Evolutionary conservation across 257 asterid species (phyloP).

Genomic region (Plantago elongata): DNA sequence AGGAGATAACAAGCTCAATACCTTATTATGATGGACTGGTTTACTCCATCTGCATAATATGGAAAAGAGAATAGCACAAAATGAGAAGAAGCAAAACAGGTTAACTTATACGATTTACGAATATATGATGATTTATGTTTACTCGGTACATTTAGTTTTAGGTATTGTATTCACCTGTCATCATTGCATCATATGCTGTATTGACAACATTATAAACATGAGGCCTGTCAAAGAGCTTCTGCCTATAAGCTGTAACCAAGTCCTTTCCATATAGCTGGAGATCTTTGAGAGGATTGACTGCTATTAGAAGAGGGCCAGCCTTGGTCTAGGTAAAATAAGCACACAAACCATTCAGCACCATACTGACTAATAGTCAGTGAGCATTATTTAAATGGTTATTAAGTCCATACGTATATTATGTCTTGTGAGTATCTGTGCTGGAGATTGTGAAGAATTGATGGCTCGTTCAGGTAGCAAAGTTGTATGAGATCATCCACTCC

Average conservation of each 20-base stretch:
- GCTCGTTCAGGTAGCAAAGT: conserved; percentile 85
- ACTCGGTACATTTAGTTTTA: conserved; percentile 19
- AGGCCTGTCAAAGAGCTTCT: conserved; percentile 70
- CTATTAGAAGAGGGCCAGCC: conserved; percentile 85
- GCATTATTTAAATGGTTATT: conserved; percentile 12
- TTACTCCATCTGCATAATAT: conserved; percentile 54
- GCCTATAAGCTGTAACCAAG: conserved; percentile 54
- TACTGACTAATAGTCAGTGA: conserved; percentile 10
- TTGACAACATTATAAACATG: conserved; percentile 83
- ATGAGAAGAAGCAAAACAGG: conserved; percentile 23
- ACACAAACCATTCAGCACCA: conserved; percentile 22
- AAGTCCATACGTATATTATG: conserved; percentile 61
- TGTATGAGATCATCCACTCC: conserved; percentile 89
- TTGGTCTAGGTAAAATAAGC: conserved; percentile 56
- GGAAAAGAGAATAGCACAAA: conserved; percentile 8
- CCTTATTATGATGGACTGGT: conserved; percentile 96
- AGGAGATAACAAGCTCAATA: conserved; percentile 22
- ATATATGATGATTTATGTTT: too few relatives aligned
- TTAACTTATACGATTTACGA: not conserved
- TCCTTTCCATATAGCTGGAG: conserved; percentile 61
- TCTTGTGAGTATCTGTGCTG: conserved; percentile 60
- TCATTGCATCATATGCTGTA: conserved; percentile 68
- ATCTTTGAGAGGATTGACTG: conserved; percentile 87
- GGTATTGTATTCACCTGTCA: conserved; percentile 54
- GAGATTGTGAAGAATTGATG: conserved; percentile 89